phyloP scores from a whole-genome alignment of 495 filamentous ascomycete species.

The Penicillium egyptiacum region DNA sequence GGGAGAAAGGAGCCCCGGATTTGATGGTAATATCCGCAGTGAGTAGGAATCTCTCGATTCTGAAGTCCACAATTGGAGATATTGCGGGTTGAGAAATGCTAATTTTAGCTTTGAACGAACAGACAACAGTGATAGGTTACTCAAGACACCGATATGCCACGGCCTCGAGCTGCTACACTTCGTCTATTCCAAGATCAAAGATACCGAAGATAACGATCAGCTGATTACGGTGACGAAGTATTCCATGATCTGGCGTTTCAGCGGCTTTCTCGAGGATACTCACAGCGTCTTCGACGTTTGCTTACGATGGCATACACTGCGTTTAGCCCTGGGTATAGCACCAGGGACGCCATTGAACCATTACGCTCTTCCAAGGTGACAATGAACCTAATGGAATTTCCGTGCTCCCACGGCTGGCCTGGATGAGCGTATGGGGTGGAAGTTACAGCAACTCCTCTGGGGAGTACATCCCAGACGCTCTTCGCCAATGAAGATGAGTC shows the following conservation, averaged over 20 bases:
- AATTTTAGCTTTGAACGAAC: background rate
- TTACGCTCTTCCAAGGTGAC: conserved; percentile 27
- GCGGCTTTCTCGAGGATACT: background rate
- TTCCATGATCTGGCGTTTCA: no score
- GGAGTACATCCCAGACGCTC: background rate
- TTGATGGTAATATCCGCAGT: background rate
- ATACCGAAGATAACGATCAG: conserved; percentile 7
- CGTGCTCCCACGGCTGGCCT: conserved; percentile 21
- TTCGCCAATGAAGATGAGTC: conserved; percentile 21
- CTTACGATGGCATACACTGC: background rate
- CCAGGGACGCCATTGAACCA: no score
- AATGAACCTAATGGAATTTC: background rate
- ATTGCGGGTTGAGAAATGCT: no score
- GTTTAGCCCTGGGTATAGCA: background rate
- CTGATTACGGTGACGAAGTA: no score
- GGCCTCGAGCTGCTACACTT: conserved; percentile 15
- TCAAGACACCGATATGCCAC: conserved; percentile 2
- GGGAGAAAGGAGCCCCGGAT: conserved; percentile 4
- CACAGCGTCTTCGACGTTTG: background rate
- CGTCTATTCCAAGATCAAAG: conserved; percentile 13
- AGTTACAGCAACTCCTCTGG: conserved; percentile 22
- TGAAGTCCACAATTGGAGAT: background rate
- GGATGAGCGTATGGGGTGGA: conserved; percentile 22
- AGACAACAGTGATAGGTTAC: background rate
- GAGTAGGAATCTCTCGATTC: background rate